Percentiles rank a stretch among this genome's conserved stretches.
Conservation (phyloP, 768 basidiomycete genomes). For the Leccinellum luteum region DNA sequence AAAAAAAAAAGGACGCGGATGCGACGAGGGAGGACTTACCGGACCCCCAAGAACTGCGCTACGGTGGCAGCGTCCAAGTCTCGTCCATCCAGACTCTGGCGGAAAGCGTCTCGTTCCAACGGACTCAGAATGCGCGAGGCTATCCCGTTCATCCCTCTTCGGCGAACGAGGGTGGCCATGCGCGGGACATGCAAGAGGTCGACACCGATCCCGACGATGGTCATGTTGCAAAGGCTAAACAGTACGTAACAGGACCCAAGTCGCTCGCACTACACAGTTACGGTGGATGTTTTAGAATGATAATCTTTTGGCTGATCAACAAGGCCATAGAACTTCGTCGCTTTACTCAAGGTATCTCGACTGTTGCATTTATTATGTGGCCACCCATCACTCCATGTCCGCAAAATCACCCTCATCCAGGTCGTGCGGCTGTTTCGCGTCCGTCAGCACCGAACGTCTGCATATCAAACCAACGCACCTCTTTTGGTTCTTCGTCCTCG, state of each 20-base stretch:
- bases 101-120: slow-evolving; percentile 38
- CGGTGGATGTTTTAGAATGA: too few species aligned
- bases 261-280: too few species aligned
- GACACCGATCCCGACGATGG: slow-evolving; percentile 71
- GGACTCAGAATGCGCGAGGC: slow-evolving; percentile 63
- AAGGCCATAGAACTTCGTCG: too few species aligned
- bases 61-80: slow-evolving; percentile 11
- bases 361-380: background rate
- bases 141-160: slow-evolving; percentile 46
- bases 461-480: slow-evolving; percentile 47
- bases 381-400: slow-evolving; percentile 53
- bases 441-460: slow-evolving; percentile 3
- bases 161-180: slow-evolving; percentile 50
- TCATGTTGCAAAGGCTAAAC: slow-evolving; percentile 35
- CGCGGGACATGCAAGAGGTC: slow-evolving; percentile 73
- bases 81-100: slow-evolving; percentile 13
- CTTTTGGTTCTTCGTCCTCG: slow-evolving; percentile 96
- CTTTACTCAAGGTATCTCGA: background rate
- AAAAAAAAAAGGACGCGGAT: background rate
- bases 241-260: background rate
- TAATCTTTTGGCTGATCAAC: background rate
- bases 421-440: slow-evolving; percentile 69
- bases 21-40: slow-evolving; percentile 40
- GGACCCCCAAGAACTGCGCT: slow-evolving; percentile 61
- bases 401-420: slow-evolving; percentile 91